phyloP scores from a whole-genome alignment of 140 eudicot species.

The Senecio squalidus region DNA sequence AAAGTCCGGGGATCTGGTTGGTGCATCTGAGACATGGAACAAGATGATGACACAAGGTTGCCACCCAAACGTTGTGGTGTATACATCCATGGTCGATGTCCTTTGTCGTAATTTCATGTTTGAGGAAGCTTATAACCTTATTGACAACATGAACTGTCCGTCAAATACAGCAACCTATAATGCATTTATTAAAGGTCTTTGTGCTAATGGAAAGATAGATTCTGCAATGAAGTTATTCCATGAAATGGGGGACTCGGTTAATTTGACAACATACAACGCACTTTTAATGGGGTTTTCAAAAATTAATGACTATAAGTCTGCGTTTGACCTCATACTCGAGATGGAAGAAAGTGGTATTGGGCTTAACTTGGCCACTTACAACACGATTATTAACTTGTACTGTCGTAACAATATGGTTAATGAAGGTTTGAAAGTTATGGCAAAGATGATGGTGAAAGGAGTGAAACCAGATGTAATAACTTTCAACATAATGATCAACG shows the following conservation, averaged over 20 bases:
- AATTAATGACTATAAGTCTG: slow-evolving; percentile 34
- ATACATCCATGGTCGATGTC: slow-evolving; percentile 77
- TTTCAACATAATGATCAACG: slow-evolving; percentile 48
- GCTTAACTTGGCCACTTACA: slow-evolving; percentile 55
- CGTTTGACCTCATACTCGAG: slow-evolving; percentile 35
- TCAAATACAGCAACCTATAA: slow-evolving; percentile 71
- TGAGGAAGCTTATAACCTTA: slow-evolving; percentile 56
- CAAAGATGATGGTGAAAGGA: slow-evolving; percentile 65
- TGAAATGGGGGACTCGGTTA: slow-evolving; percentile 64
- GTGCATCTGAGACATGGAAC: slow-evolving; percentile 74
- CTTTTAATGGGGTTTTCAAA: slow-evolving; percentile 56
- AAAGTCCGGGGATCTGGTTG: slow-evolving; percentile 46
- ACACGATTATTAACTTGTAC: slow-evolving; percentile 48
- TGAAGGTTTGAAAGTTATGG: slow-evolving; percentile 51
- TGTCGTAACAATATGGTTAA: slow-evolving; percentile 38
- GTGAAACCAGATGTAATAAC: slow-evolving; percentile 67
- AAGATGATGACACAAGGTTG: slow-evolving; percentile 65
- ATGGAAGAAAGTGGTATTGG: slow-evolving; percentile 49
- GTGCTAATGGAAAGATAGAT: slow-evolving; percentile 52
- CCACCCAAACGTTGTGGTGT: slow-evolving; percentile 69
- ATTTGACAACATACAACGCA: slow-evolving; percentile 56
- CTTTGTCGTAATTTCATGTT: slow-evolving; percentile 66
- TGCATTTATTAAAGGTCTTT: slow-evolving; percentile 57
- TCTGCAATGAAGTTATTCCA: slow-evolving; percentile 53
- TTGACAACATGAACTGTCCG: slow-evolving; percentile 53